A percentile compares a stretch with the other conserved stretches of the same genome.
Conservation (phyloP, 345 rosid genomes). For the Tarenaya hassleriana region DNA sequence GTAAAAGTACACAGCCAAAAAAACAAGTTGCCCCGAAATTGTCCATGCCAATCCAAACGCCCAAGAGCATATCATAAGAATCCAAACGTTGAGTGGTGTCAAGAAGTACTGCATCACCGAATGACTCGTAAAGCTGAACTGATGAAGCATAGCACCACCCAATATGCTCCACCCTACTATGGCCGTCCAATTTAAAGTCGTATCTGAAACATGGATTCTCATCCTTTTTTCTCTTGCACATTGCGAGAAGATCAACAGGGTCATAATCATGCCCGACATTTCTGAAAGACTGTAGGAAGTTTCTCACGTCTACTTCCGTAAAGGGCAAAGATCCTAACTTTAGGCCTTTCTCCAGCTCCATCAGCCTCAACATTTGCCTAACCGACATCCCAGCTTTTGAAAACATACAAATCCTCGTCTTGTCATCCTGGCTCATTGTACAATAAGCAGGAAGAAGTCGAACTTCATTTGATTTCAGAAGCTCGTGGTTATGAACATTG, state of each 20-base stretch:
- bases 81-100: constrained; percentile 53
- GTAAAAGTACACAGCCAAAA: constrained; percentile 46
- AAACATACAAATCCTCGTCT: constrained; percentile 54
- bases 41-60: constrained; percentile 53
- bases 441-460: constrained; percentile 43
- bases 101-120: constrained; percentile 50
- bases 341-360: constrained; percentile 71
- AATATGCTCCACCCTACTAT: constrained; percentile 48
- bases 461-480: constrained; percentile 38
- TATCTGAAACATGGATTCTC: constrained; percentile 43
- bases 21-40: constrained; percentile 47
- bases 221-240: constrained; percentile 56
- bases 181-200: constrained; percentile 40
- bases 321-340: constrained; percentile 57
- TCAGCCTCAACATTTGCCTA: constrained; percentile 53
- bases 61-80: constrained; percentile 51
- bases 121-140: constrained; percentile 37
- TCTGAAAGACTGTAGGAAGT: constrained; percentile 50
- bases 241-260: constrained; percentile 45
- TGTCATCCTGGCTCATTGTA: constrained; percentile 45
- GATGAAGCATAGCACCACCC: constrained; percentile 57
- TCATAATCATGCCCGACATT: constrained; percentile 42
- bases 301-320: constrained; percentile 55
- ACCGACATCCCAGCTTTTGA: constrained; percentile 71
- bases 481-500: constrained; percentile 53